Evolutionary conservation across 441 rosid genomes (phyloP).

Genomic region (Erodium texanum): DNA sequence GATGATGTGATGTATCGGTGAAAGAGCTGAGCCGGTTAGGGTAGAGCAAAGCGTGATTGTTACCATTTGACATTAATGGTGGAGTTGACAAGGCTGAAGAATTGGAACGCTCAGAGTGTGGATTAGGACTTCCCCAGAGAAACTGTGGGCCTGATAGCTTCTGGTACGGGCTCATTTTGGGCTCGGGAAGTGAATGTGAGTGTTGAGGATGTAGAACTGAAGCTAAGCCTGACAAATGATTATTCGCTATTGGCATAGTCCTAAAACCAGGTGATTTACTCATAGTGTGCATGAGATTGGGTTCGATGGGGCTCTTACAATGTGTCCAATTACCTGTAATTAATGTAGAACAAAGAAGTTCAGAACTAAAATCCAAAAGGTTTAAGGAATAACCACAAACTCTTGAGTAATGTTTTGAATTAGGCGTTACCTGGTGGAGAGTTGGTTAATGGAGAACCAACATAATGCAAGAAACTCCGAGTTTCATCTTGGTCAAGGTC

Average conservation of each 20-base stretch:
- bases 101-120: slow-evolving; percentile 26
- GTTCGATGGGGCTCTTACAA: slow-evolving; percentile 59
- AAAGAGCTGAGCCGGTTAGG: slow-evolving; percentile 37
- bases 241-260: slow-evolving; percentile 33
- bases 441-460: slow-evolving; percentile 68
- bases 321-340: slow-evolving; percentile 64
- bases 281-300: slow-evolving; percentile 42
- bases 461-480: slow-evolving; percentile 48
- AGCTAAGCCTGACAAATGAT: slow-evolving; percentile 58
- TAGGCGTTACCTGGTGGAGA: slow-evolving; percentile 68
- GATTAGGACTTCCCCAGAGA: slow-evolving; percentile 79
- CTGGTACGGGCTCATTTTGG: slow-evolving; percentile 37
- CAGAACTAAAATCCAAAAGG: slow-evolving; percentile 10
- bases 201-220: slow-evolving; percentile 57
- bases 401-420: not conserved
- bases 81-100: slow-evolving; percentile 55
- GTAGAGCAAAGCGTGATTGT: slow-evolving; percentile 33
- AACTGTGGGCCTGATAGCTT: slow-evolving; percentile 67
- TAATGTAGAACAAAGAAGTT: slow-evolving; percentile 11
- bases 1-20: slow-evolving; percentile 43
- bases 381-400: slow-evolving; percentile 5
- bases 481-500: slow-evolving; percentile 67
- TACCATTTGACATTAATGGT: slow-evolving; percentile 45
- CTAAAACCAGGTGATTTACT: slow-evolving; percentile 50
- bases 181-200: slow-evolving; percentile 55